These are phyloP conservation scores for Lachancea fermentati DNA, from an alignment of 805 yeast genomes.

Conservation along the genomic window DNA sequence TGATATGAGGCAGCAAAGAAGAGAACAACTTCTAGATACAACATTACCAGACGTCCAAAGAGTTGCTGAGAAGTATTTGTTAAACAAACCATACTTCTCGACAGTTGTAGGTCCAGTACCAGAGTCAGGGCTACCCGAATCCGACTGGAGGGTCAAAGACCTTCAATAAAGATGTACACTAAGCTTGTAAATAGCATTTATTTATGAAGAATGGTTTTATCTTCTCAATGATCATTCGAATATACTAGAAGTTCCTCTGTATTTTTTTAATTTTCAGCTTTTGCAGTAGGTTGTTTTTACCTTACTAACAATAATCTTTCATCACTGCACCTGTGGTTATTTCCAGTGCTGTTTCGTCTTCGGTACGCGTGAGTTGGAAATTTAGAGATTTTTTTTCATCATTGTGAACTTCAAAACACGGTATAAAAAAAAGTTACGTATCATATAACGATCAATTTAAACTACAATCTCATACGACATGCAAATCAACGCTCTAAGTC, in stretches of 20 bases:
- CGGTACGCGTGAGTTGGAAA: neutral
- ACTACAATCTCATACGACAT: neutral
- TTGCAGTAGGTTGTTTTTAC: too few species aligned
- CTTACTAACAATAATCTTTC: too few species aligned
- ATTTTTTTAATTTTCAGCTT: neutral
- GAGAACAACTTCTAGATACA: conserved; percentile 68
- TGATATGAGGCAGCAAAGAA: conserved; percentile 72
- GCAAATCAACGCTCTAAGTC: conserved; percentile 7
- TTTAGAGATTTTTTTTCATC: neutral
- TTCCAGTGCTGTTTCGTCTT: too few species aligned
- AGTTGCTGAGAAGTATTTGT: conserved; percentile 64
- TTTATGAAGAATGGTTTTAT: too few species aligned
- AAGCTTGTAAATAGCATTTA: conserved; percentile 4
- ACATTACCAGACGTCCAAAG: conserved; percentile 52
- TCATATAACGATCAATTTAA: neutral
- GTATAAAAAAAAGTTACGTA: too few species aligned
- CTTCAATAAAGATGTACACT: neutral
- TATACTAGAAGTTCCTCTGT: neutral
- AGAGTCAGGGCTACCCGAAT: conserved; percentile 1
- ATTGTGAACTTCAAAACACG: neutral
- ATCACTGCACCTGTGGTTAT: too few species aligned
- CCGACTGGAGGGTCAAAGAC: conserved; percentile 5
- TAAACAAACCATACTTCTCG: conserved; percentile 25
- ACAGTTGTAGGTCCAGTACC: conserved; percentile 41
- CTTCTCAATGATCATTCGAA: neutral